Evolutionary conservation across 345 rosid species (phyloP).

Genomic region (Sisymbrium altissimum): DNA sequence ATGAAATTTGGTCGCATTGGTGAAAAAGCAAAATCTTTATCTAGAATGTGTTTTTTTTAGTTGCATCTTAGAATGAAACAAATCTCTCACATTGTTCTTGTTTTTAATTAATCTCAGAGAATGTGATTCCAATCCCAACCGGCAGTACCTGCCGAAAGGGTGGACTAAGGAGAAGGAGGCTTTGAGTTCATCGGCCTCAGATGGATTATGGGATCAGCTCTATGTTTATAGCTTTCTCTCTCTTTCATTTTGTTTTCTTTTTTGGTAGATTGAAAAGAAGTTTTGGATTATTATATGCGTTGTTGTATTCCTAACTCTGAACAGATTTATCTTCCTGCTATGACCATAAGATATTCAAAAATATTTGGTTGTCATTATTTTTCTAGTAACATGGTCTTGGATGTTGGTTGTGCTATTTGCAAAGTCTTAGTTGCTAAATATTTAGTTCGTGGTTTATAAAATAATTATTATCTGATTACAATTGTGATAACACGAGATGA

Average conservation of each 20-base stretch:
- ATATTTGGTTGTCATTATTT: background rate
- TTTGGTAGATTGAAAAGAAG: constrained; percentile 1
- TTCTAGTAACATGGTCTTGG: background rate
- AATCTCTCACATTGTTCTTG: background rate
- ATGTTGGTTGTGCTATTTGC: too few relatives aligned
- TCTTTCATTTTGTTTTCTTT: background rate
- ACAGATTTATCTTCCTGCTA: background rate
- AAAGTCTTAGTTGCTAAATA: too few relatives aligned
- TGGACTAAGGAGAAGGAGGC: constrained; percentile 82
- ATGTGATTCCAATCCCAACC: constrained; percentile 72
- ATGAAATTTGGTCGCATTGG: constrained; percentile 87
- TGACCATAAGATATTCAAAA: too few relatives aligned
- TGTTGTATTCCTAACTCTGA: background rate
- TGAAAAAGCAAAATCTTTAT: background rate
- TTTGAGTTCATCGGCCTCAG: constrained; percentile 30
- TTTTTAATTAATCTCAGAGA: constrained; percentile 46
- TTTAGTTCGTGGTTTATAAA: too few relatives aligned
- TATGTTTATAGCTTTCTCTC: background rate
- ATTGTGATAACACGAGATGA: too few relatives aligned
- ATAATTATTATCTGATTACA: too few relatives aligned
- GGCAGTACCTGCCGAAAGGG: constrained; percentile 84
- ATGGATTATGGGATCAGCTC: background rate
- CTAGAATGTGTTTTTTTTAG: background rate
- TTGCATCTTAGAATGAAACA: background rate
- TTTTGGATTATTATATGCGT: background rate